Evolutionary conservation across 768 basidiomycete genomes (phyloP).

Genomic region (Russula sp.): DNA sequence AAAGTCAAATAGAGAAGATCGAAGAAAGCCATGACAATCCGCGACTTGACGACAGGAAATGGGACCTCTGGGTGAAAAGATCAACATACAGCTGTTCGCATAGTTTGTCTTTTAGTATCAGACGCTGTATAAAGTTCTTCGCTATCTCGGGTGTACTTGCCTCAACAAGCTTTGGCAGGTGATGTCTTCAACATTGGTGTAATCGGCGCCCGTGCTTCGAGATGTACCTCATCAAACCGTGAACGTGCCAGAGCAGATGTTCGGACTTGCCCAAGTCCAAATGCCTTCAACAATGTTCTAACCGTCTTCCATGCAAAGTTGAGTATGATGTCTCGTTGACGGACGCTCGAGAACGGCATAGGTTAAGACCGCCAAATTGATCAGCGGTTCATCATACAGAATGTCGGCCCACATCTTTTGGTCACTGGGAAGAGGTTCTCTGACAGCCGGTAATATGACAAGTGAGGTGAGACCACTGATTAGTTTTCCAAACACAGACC

Average conservation of each 20-base stretch:
- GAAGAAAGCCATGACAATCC: not conserved
- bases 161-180: not conserved
- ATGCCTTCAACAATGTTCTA: no score
- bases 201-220: no score
- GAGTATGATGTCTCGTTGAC: no score
- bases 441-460: not conserved
- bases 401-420: not conserved
- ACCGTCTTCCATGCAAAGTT: no score
- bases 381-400: no score
- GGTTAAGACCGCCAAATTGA: no score
- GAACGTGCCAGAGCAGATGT: no score
- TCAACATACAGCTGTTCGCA: not conserved
- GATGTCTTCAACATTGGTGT: not conserved
- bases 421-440: not conserved
- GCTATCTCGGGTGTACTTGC: not conserved
- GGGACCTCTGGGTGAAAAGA: not conserved
- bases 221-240: no score
- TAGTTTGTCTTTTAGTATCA: not conserved
- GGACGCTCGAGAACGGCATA: no score
- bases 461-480: no score
- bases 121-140: not conserved
- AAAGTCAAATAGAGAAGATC: not conserved
- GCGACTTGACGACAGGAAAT: not conserved
- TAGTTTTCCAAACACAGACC: no score
- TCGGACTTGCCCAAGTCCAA: no score